Base-by-base conservation (phyloP, 2,329 filamentous ascomycete genomes). In the Diplocarpon rosae region DNA sequence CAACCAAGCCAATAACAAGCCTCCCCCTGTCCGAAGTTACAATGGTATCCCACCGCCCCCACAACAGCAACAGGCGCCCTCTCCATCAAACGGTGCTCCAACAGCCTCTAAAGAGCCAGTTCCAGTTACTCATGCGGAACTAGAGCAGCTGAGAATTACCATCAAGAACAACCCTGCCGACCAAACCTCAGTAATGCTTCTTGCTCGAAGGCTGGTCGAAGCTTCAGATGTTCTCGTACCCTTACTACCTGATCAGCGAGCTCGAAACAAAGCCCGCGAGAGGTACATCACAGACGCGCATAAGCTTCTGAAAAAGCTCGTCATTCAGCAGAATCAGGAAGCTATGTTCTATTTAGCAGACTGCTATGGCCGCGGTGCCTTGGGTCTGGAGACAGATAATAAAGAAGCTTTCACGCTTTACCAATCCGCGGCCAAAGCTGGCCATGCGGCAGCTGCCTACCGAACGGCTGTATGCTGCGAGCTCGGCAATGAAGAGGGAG, bases 391-490 rank as follows among this genome's bases (percentile, higher is more conserved):
- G 56, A 72, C 79, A 0, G 90, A 96, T 57, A 78, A 84, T 42
- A 95, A 93, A 59, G 89, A 96, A 66, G 92, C 92, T 0, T 98
- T 95, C 62, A 81, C 78, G 1, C 70, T 96, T 9, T 98, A 98
- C 58, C 89, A 95, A 64, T 88, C 87, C 9, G 88, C 90, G 2
- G 92, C 92, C 0, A 98, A 96, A 66, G 67, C 82, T 11, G 86
- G 86, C 1, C 88, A 98, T 62, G 75, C 85, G 1, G 81, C 84
- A 43, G 85, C 87, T 24, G 92, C 92, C 0, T 98, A 96, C 63
- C 78, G 92, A 43, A 94, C 92, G 20, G 92, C 92, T 0, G 90
- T 98, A 0, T 98, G 92, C 67, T 96, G 92, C 60, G 92, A 98
- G 63, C 87, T 98, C 56, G 92, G 92, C 3, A 80, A 88, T 45